phyloP scores from a whole-genome alignment of 176 grass and related monocot genomes.

The Guadua angustifolia region DNA sequence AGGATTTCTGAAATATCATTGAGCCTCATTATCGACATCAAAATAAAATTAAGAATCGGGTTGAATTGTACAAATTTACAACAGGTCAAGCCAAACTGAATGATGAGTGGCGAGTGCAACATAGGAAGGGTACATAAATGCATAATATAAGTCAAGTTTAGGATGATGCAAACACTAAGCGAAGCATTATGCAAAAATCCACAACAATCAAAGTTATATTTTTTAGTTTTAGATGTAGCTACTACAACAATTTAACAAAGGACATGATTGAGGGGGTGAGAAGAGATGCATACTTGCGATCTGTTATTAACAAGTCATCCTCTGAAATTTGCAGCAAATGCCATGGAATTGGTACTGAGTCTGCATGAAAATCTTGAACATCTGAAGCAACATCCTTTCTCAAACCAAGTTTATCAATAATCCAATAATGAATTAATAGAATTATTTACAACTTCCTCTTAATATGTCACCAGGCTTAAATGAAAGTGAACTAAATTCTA shows the following conservation, averaged over 20 bases:
- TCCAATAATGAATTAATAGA: too few species aligned
- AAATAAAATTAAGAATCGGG: neutral
- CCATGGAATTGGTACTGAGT: constrained; percentile 67
- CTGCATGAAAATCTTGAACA: constrained; percentile 50
- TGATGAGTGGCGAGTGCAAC: too few species aligned
- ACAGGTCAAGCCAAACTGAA: too few species aligned
- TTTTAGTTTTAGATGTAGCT: too few species aligned
- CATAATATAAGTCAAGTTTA: neutral
- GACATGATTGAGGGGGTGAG: constrained; percentile 12
- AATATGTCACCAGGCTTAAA: too few species aligned
- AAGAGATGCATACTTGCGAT: constrained; percentile 56
- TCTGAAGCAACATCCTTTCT: too few species aligned
- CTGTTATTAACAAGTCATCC: constrained; percentile 66
- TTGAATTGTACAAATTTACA: too few species aligned
- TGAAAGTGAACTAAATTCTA: too few species aligned
- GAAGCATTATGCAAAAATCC: constrained; percentile 9
- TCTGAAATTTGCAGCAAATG: constrained; percentile 69
- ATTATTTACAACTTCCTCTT: too few species aligned
- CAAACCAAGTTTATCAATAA: too few species aligned
- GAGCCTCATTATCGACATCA: constrained; percentile 10
- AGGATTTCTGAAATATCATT: constrained; percentile 16
- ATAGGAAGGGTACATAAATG: neutral
- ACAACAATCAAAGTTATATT: constrained; percentile 1
- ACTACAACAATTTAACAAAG: too few species aligned
- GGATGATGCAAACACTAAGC: constrained; percentile 7